phyloP scores from a whole-genome alignment of 352 stramenopile genomes.

The Phytophthora podocarpi region DNA sequence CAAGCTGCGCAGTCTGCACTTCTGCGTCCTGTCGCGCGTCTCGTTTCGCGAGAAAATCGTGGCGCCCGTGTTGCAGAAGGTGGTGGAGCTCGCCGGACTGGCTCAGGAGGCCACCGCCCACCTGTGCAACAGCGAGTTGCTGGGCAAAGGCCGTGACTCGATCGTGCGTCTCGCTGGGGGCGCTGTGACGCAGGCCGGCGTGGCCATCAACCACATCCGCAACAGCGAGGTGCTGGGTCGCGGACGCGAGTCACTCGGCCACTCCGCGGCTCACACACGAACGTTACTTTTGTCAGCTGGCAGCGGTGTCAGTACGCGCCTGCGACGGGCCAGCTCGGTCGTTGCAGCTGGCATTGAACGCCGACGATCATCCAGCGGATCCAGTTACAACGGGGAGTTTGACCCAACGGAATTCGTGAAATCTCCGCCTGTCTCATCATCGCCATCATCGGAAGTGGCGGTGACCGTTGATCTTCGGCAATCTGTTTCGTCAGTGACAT shows the following conservation, averaged over 20 bases:
- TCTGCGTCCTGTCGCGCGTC: conserved; percentile 58
- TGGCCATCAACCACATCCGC: conserved; percentile 38
- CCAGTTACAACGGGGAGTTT: conserved; percentile 19
- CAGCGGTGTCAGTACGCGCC: conserved; percentile 48
- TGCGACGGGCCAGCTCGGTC: conserved; percentile 47
- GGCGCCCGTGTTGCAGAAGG: conserved; percentile 48
- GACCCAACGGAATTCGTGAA: conserved; percentile 32
- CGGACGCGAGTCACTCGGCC: conserved; percentile 56
- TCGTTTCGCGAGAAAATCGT: conserved; percentile 57
- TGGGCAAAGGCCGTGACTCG: conserved; percentile 60
- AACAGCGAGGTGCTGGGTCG: conserved; percentile 50
- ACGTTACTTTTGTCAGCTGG: conserved; percentile 49
- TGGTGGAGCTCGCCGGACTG: conserved; percentile 56
- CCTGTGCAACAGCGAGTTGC: conserved; percentile 38
- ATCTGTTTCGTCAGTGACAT: conserved; percentile 6
- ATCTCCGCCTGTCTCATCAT: conserved; percentile 7
- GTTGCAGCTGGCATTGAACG: conserved; percentile 59
- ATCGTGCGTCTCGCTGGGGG: conserved; percentile 40
- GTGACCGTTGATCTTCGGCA: conserved; percentile 43
- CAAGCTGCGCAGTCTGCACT: conserved; percentile 45
- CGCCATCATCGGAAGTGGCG: conserved; percentile 29
- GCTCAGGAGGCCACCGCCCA: conserved; percentile 33
- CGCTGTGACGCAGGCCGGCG: conserved; percentile 36
- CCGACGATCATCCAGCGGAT: conserved; percentile 43
- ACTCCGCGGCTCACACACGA: conserved; percentile 54